These are phyloP conservation scores for Gigaspora rosea DNA, from an alignment of 192 early-diverging fungal species.

Conservation along the genomic window DNA sequence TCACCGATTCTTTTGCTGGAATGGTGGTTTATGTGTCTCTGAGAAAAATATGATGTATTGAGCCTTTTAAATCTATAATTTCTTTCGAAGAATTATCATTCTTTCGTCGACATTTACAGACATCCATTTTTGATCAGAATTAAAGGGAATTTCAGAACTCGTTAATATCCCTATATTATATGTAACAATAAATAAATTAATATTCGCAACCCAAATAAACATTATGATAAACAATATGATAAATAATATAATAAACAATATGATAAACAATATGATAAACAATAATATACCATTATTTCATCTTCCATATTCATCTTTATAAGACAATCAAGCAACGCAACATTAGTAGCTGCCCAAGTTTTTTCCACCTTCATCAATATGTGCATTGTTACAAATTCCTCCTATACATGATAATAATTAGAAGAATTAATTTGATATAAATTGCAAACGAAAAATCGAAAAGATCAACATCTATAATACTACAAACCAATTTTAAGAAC, in stretches of 20 bases:
- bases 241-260: slow-evolving; percentile 38
- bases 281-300: too few relatives aligned
- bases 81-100: slow-evolving; percentile 34
- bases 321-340: too few relatives aligned
- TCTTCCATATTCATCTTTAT: too few relatives aligned
- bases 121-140: slow-evolving; percentile 94
- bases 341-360: too few relatives aligned
- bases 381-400: slow-evolving; percentile 90
- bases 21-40: slow-evolving; percentile 47
- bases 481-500: slow-evolving; percentile 56
- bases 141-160: slow-evolving; percentile 88
- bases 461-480: not conserved
- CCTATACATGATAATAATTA: slow-evolving; percentile 63
- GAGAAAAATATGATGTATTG: slow-evolving; percentile 61
- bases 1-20: slow-evolving; percentile 64
- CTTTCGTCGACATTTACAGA: slow-evolving; percentile 56
- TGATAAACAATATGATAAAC: slow-evolving; percentile 57
- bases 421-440: not conserved
- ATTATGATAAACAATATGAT: too few relatives aligned
- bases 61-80: slow-evolving; percentile 78
- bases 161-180: slow-evolving; percentile 45
- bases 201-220: too few relatives aligned
- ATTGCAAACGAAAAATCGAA: not conserved
- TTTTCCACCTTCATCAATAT: slow-evolving; percentile 68
- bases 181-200: not conserved